Evolutionary conservation across 202 grass and related monocot species (phyloP).

Genomic region (Sporobolus alterniflorus): DNA sequence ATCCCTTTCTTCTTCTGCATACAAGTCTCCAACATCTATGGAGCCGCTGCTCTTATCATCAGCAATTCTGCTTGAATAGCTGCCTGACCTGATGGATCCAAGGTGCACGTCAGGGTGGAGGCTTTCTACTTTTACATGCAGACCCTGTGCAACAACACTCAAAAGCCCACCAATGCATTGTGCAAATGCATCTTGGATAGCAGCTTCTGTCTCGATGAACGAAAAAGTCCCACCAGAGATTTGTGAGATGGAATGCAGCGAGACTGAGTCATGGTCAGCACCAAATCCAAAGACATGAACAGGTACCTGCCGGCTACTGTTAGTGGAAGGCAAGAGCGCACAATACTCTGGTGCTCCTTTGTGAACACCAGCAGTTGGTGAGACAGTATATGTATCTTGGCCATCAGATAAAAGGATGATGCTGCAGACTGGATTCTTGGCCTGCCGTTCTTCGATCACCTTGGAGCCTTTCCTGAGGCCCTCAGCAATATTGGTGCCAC

Average conservation of each 20-base stretch:
- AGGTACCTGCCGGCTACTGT: constrained; percentile 54
- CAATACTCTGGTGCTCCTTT: constrained; percentile 63
- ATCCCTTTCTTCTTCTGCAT: constrained; percentile 93
- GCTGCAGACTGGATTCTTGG: constrained; percentile 95
- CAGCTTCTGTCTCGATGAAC: constrained; percentile 86
- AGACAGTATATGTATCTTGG: constrained; percentile 82
- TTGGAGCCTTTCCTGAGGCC: constrained; percentile 93
- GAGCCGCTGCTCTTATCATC: constrained; percentile 66
- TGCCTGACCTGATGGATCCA: constrained; percentile 75
- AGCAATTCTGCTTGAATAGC: constrained; percentile 64
- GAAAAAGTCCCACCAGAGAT: constrained; percentile 89
- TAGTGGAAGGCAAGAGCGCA: constrained; percentile 66
- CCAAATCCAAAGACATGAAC: constrained; percentile 98
- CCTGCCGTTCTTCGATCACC: constrained; percentile 81
- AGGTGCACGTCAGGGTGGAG: constrained; percentile 65
- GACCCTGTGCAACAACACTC: constrained; percentile 80
- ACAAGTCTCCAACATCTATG: constrained; percentile 83
- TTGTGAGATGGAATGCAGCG: constrained; percentile 89
- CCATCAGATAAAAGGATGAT: constrained; percentile 95
- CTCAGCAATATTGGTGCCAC: constrained; percentile 90
- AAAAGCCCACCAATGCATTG: constrained; percentile 94
- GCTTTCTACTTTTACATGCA: constrained; percentile 69
- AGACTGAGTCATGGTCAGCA: constrained; percentile 79
- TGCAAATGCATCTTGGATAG: constrained; percentile 95
- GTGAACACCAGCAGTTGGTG: constrained; percentile 59